Conservation (phyloP, 148 eudicot genomes). For the Cornus kousa region DNA sequence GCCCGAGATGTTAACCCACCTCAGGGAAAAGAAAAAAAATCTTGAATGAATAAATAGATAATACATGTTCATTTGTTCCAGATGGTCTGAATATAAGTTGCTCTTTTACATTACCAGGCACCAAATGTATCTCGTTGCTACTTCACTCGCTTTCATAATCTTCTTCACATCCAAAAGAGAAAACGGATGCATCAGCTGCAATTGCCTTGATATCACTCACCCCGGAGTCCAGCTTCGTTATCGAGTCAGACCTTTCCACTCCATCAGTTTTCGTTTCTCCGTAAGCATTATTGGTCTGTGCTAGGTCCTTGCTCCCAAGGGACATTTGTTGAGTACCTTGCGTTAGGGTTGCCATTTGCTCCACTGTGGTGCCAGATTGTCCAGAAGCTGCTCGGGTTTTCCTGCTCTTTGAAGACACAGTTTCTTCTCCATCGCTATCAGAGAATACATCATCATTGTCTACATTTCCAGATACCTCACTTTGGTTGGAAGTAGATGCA, state of each 20-base stretch:
- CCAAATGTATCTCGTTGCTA: background rate
- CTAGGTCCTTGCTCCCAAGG: constrained; percentile 28
- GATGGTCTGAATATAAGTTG: background rate
- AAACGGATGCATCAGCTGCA: constrained; percentile 98
- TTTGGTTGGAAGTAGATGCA: constrained; percentile 28
- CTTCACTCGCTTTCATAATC: constrained; percentile 78
- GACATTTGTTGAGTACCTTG: constrained; percentile 53
- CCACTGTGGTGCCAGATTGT: constrained; percentile 16
- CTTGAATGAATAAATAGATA: too few relatives aligned
- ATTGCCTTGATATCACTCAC: constrained; percentile 79
- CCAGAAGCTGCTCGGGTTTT: constrained; percentile 26
- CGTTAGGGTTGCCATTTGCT: constrained; percentile 27
- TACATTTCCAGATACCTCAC: constrained; percentile 32
- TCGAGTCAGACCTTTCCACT: constrained; percentile 21
- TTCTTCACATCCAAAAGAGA: constrained; percentile 89
- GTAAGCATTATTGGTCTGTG: background rate
- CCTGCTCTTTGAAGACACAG: constrained; percentile 31
- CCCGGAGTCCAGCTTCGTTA: constrained; percentile 40
- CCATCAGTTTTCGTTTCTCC: constrained; percentile 6
- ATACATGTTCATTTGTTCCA: background rate
- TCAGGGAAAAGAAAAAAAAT: background rate
- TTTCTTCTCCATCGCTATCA: constrained; percentile 86
- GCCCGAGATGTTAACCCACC: background rate
- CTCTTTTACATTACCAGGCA: background rate
- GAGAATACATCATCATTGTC: constrained; percentile 81